Conservation (phyloP, 225 moss, liverwort and hornwort genomes). For the Asterella californica region DNA sequence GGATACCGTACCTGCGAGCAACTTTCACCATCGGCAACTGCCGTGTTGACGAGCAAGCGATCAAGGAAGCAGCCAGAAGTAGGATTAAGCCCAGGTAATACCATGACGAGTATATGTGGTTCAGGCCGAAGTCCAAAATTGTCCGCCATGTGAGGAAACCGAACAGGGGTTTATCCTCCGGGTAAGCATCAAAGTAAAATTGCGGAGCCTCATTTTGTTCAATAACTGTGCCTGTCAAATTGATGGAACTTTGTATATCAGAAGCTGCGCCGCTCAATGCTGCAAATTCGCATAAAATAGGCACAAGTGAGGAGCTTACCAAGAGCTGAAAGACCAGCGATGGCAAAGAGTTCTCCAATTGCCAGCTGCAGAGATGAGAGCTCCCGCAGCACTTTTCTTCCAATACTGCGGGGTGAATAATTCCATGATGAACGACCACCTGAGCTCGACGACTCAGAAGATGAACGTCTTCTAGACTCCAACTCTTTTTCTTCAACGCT, state of each 20-base stretch:
- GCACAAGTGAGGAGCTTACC: slow-evolving; percentile 32
- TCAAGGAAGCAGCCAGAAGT: slow-evolving; percentile 71
- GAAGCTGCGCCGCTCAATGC: not conserved
- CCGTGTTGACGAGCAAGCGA: slow-evolving; percentile 77
- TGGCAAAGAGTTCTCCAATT: slow-evolving; percentile 71
- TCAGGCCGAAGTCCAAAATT: slow-evolving; percentile 64
- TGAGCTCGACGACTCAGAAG: slow-evolving; percentile 3
- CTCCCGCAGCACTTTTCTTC: slow-evolving; percentile 50
- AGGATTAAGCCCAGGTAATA: slow-evolving; percentile 64
- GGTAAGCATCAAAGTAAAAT: slow-evolving; percentile 81
- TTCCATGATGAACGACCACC: slow-evolving; percentile 10
- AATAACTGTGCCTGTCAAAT: slow-evolving; percentile 57
- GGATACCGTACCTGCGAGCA: slow-evolving; percentile 58
- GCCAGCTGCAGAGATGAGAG: slow-evolving; percentile 84
- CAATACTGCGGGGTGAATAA: slow-evolving; percentile 14
- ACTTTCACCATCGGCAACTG: slow-evolving; percentile 93
- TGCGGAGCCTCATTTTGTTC: slow-evolving; percentile 76
- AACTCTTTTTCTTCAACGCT: not conserved
- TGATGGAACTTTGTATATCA: not conserved
- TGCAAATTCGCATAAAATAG: too few relatives aligned
- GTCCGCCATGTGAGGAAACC: slow-evolving; percentile 91
- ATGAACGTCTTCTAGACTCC: not conserved
- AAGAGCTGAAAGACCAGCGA: slow-evolving; percentile 79
- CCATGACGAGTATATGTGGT: slow-evolving; percentile 89
- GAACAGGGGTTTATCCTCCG: slow-evolving; percentile 69